Evolutionary conservation across 495 filamentous ascomycete genomes (phyloP).

Genomic region (Parachaetomium inaequale): DNA sequence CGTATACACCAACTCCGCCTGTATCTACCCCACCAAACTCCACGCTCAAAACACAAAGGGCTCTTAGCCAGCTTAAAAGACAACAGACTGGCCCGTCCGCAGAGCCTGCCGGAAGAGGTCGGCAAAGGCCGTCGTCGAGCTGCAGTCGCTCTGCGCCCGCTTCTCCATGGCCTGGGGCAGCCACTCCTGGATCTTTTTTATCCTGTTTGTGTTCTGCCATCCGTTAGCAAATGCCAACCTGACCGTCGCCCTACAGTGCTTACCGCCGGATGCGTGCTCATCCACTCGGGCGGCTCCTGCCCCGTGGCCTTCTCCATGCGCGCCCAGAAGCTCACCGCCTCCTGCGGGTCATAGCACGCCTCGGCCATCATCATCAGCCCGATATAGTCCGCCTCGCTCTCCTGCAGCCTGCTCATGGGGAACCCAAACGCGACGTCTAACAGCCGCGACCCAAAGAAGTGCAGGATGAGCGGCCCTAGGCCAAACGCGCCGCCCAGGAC

Average conservation of each 20-base stretch:
- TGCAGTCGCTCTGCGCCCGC: slow-evolving; percentile 51
- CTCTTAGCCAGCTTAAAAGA: slow-evolving; percentile 1
- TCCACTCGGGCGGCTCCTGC: slow-evolving; percentile 63
- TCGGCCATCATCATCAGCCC: slow-evolving; percentile 67
- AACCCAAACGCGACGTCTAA: slow-evolving; percentile 62
- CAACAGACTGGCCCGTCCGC: slow-evolving; percentile 19
- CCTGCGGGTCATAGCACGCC: slow-evolving; percentile 66
- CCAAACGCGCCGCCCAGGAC: slow-evolving; percentile 52
- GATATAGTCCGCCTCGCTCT: slow-evolving; percentile 79
- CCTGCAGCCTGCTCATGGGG: slow-evolving; percentile 65
- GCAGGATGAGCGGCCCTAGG: slow-evolving; percentile 37
- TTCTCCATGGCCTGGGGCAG: slow-evolving; percentile 56
- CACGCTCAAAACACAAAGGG: slow-evolving; percentile 1
- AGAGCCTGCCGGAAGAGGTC: slow-evolving; percentile 38
- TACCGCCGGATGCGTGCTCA: slow-evolving; percentile 85
- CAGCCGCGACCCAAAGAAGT: slow-evolving; percentile 40
- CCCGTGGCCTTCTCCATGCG: slow-evolving; percentile 65
- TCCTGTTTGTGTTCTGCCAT: slow-evolving; percentile 59
- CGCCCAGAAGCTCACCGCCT: slow-evolving; percentile 70
- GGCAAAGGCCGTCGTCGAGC: slow-evolving; percentile 36
- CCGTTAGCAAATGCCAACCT: slow-evolving; percentile 3
- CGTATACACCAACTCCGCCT: neutral
- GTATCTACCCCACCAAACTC: neutral
- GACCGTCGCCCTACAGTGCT: slow-evolving; percentile 22
- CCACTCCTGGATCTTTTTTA: slow-evolving; percentile 67